These are phyloP conservation scores for Vitis riparia DNA, from an alignment of 164 flowering plant genomes.

Conservation along the genomic window DNA sequence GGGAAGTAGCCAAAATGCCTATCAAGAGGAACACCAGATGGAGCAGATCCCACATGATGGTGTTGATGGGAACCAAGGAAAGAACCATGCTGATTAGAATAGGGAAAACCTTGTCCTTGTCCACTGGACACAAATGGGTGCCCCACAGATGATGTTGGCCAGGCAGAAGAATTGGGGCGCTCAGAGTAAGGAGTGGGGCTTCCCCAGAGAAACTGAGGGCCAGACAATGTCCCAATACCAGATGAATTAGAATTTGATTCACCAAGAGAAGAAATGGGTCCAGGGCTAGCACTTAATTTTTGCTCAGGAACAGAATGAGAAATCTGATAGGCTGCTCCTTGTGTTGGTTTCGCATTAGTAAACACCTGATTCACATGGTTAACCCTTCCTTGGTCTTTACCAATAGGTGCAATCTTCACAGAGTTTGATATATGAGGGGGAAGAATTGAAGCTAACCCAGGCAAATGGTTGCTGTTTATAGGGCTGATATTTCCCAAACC, in stretches of 20 bases:
- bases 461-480: conserved; percentile 37
- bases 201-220: conserved; percentile 95
- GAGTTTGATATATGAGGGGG: conserved; percentile 54
- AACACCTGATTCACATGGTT: conserved; percentile 43
- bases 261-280: conserved; percentile 51
- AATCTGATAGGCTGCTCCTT: conserved; percentile 42
- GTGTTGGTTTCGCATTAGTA: conserved; percentile 29
- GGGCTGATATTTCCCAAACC: conserved; percentile 54
- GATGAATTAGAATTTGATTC: conserved; percentile 57
- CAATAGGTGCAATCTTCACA: conserved; percentile 70
- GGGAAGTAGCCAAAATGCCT: conserved; percentile 67
- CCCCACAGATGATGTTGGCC: conserved; percentile 59
- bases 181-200: conserved; percentile 71
- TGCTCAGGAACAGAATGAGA: conserved; percentile 63
- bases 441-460: conserved; percentile 85
- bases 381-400: conserved; percentile 58
- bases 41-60: conserved; percentile 96
- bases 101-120: conserved; percentile 52
- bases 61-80: conserved; percentile 50
- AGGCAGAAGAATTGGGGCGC: conserved; percentile 48
- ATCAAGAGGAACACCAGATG: conserved; percentile 73
- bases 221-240: conserved; percentile 65
- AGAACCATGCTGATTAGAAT: conserved; percentile 41
- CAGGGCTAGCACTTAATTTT: conserved; percentile 47
- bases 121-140: conserved; percentile 46